Evolutionary conservation across 768 basidiomycete genomes (phyloP).

Genomic region (Vararia minispora): DNA sequence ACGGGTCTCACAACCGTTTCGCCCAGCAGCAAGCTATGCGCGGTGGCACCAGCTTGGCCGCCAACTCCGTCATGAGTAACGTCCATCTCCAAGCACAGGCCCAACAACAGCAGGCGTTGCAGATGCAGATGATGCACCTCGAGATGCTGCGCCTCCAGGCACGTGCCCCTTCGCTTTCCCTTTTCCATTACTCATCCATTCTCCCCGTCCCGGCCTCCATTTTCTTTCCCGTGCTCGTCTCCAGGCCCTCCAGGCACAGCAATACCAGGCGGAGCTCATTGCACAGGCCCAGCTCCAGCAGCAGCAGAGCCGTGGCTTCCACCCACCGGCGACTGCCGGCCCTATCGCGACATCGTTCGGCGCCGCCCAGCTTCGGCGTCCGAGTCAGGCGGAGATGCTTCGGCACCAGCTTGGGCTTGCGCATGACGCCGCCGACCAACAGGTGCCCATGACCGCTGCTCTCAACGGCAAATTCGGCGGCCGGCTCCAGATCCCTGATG

Average conservation of each 20-base stretch:
- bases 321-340: constrained; percentile 64
- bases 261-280: constrained; percentile 62
- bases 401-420: constrained; percentile 46
- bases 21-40: constrained; percentile 50
- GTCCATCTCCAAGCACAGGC: constrained; percentile 34
- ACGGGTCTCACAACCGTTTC: constrained; percentile 57
- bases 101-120: constrained; percentile 55
- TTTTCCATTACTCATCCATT: too few relatives aligned
- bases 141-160: constrained; percentile 79
- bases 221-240: constrained; percentile 6
- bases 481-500: constrained; percentile 40
- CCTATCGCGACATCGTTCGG: constrained; percentile 57
- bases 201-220: too few relatives aligned
- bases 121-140: constrained; percentile 80
- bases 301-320: constrained; percentile 36
- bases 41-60: constrained; percentile 32
- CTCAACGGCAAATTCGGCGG: constrained; percentile 69
- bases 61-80: constrained; percentile 28
- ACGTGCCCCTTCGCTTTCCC: constrained; percentile 14
- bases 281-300: constrained; percentile 48
- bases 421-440: constrained; percentile 43
- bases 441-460: constrained; percentile 72
- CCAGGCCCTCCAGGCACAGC: constrained; percentile 63
- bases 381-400: constrained; percentile 57
- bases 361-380: constrained; percentile 51